A percentile compares a stretch with the other conserved stretches of the same genome.
Conservation (phyloP, 2,329 filamentous ascomycete genomes). For the Trichoderma koningiopsis region DNA sequence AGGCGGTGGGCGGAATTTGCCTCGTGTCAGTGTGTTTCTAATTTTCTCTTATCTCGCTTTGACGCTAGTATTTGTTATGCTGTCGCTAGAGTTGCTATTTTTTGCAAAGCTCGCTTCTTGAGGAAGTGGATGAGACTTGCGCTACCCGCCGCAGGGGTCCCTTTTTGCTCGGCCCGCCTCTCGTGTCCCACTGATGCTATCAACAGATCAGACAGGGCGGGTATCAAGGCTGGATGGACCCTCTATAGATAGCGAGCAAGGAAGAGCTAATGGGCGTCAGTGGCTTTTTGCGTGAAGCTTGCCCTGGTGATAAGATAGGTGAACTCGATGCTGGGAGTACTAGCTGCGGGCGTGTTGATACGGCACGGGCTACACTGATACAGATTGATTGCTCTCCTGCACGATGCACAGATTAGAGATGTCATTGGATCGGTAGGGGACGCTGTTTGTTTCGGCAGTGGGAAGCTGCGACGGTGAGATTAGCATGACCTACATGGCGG, state of each 20-base stretch:
- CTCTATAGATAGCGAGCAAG: neutral
- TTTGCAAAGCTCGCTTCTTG: conserved; percentile 3
- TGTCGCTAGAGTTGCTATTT: neutral
- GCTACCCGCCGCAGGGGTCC: conserved; percentile 13
- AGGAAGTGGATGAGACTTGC: neutral
- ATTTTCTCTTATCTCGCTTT: neutral
- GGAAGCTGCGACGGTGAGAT: neutral
- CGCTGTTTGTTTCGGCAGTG: neutral
- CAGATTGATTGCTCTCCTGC: neutral
- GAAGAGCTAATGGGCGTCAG: neutral
- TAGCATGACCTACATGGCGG: neutral
- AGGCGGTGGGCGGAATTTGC: neutral
- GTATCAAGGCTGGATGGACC: neutral
- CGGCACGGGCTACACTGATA: neutral
- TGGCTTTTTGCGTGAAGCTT: neutral
- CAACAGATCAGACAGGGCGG: conserved; percentile 17
- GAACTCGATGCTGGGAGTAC: neutral
- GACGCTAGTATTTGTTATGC: neutral
- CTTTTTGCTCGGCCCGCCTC: conserved; percentile 18
- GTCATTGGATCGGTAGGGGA: neutral
- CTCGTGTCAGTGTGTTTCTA: neutral
- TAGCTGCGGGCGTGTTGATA: conserved; percentile 12
- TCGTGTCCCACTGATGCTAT: conserved; percentile 12
- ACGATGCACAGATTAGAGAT: neutral
- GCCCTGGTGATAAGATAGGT: conserved; percentile 8